Base-by-base conservation (phyloP, 495 filamentous ascomycete genomes). In the Cercophora scortea region DNA sequence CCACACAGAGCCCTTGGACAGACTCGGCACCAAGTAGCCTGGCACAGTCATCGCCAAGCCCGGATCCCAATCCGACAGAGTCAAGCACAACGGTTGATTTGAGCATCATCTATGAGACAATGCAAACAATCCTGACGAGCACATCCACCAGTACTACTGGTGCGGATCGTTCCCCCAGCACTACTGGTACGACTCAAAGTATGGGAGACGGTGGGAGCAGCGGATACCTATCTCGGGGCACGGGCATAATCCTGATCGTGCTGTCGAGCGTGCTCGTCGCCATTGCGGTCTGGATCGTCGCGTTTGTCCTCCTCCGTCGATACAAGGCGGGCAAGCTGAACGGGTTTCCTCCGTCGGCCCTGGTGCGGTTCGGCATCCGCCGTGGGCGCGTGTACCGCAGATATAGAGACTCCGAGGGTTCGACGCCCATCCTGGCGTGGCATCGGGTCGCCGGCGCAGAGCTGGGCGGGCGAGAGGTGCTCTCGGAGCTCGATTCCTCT, bases 191-290 rank as follows among this genome's bases (percentile, higher is more conserved):
- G 12, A 42, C 17, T 16, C 16, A 34, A 8, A 48, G 40, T 18
- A 25, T 11, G 0, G 6, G 18, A 3, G 41, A 32, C 35, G 34
- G 38, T 1, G 52, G 44, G 17, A 39, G 12, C 16, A 32, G 50
- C 3, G 40, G 56, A 9, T 45, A 39, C 6, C 25, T 55, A 2
- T 51, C 51, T 15, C 64, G 62, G 0, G 55, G 52, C 6, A 55
- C 61, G 8, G 67, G 54, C 18, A 61, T 60, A n/a, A 61, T 60
- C 8, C 56, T 71, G 19, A 64, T 67, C 34, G 60, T 67, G 0
- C 47, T 71, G 5, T 55, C 66, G 1, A 63, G 57, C 7, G 52
- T 71, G 19, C 57, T 69, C 0, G 61, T 63, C 10, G 53, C 53
- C 0, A 57, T 71, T 11, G 51, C 65, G 2, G 34, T 66, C 0